Base-by-base conservation (phyloP, 2,329 filamentous ascomycete species). In the Penicillium sp. region DNA sequence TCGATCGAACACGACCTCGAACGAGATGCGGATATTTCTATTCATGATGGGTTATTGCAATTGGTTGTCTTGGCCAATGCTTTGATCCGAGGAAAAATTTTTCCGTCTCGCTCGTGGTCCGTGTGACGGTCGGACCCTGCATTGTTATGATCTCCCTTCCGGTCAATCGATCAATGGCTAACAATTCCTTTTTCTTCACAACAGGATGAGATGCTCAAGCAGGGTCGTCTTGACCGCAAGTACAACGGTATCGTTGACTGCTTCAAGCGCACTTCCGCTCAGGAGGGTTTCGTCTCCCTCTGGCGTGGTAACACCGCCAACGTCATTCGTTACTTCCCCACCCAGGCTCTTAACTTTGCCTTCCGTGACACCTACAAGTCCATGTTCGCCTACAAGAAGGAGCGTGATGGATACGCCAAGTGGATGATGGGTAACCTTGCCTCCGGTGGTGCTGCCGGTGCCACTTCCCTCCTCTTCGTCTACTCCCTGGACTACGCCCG, bases 301-400 rank as follows among this genome's bases (percentile, higher is more conserved):
- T 99, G 95, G 95, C 90, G 95, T 89, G 95, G 95, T 85, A 99
- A 99, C 92, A 99, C 95, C 82, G 95, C 95, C 92, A 99, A 99
- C 91, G 95, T 99, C 84, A 97, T 99, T 89, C 95, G 95, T 91
- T 99, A 99, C 88, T 99, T 99, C 92, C 95, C 95, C 76, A 99
- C 95, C 83, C 95, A 99, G 89, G 95, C 95, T 78, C 88, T 99
- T 83, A 99, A 99, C 93, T 99, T 99, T 81, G 95, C 95, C 82
- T 99, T 99, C 95, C 95, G 95, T 84, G 95, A 99, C 85, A 97
- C 96, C 90, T 99, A 97, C 93, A 99, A 99, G 93, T 88, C 91
- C 81, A 96, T 99, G 93, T 99, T 99, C 90, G 91, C 92, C 81
- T 99, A 92, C 93, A 99, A 98, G 93, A 98, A 98, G 91, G 95